These are phyloP conservation scores for Boletus tomentosulus DNA, from an alignment of 768 basidiomycete genomes.

Conservation along the genomic window DNA sequence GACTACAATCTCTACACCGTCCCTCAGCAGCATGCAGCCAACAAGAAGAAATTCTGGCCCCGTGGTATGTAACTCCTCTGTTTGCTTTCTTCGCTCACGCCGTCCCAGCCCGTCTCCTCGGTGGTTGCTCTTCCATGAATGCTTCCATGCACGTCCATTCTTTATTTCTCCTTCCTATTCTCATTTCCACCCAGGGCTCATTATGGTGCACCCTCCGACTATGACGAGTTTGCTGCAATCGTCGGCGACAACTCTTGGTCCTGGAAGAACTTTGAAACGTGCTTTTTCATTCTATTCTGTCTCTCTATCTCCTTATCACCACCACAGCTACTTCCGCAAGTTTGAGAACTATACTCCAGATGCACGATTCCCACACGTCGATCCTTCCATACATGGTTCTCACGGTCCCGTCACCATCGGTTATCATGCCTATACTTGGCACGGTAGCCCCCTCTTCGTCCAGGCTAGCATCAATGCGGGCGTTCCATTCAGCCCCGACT, in stretches of 20 bases:
- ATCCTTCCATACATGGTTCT: conserved; percentile 42
- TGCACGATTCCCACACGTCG: conserved; percentile 46
- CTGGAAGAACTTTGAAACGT: conserved; percentile 51
- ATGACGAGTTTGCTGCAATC: conserved; percentile 59
- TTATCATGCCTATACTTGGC: conserved; percentile 47
- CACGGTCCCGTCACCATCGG: conserved; percentile 59
- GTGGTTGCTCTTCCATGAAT: conserved; percentile 71
- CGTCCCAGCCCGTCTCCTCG: conserved; percentile 59
- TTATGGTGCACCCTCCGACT: conserved; percentile 63
- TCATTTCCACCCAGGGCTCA: conserved; percentile 39
- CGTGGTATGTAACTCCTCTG: conserved; percentile 45
- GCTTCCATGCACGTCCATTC: conserved; percentile 41
- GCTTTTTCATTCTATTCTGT: not conserved
- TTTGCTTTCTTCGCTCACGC: not conserved
- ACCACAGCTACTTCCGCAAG: conserved; percentile 60
- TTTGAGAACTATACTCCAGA: conserved; percentile 59
- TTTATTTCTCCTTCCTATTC: not conserved
- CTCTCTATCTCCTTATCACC: not conserved
- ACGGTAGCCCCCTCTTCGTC: conserved; percentile 48
- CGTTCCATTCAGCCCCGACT: conserved; percentile 50
- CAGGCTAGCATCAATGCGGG: conserved; percentile 48
- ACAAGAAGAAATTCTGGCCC: conserved; percentile 55
- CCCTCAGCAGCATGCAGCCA: conserved; percentile 47
- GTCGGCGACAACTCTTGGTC: conserved; percentile 54
- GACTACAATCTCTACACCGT: conserved; percentile 56